Evolutionary conservation across 1,284 basidiomycete genomes (phyloP).

Genomic region (Ustilago loliicola): DNA sequence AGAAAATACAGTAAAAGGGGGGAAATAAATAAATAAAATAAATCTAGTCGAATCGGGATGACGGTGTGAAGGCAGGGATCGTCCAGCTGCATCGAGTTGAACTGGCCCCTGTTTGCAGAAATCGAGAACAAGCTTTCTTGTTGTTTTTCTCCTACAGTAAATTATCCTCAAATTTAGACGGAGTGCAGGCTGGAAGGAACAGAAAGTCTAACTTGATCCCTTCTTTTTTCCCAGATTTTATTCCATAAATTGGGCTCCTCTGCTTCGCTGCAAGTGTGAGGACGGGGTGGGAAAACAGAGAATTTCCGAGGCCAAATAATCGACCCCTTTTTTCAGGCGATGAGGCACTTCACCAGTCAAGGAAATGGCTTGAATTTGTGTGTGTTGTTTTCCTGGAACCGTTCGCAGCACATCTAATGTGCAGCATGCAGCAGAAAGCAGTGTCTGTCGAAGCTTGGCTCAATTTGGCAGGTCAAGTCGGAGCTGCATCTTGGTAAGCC

Average conservation of each 20-base stretch:
- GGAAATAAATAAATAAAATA: neutral
- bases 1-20: neutral
- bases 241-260: neutral
- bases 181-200: neutral
- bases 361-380: neutral
- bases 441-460: neutral
- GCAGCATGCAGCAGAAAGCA: conserved; percentile 4
- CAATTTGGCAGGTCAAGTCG: conserved; percentile 9
- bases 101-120: neutral
- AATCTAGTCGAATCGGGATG: neutral
- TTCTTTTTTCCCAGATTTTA: neutral
- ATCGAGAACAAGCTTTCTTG: neutral
- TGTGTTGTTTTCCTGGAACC: neutral
- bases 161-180: neutral
- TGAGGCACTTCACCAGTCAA: neutral
- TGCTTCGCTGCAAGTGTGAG: neutral
- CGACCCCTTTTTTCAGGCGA: neutral
- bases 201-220: neutral
- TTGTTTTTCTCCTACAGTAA: neutral
- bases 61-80: conserved; percentile 3
- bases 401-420: conserved; percentile 6
- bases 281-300: neutral
- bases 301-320: neutral
- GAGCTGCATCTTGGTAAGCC: conserved; percentile 1
- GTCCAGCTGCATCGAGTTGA: conserved; percentile 10